Evolutionary conservation across 2,329 filamentous ascomycete genomes (phyloP).

Genomic region (Lomentospora prolificans): DNA sequence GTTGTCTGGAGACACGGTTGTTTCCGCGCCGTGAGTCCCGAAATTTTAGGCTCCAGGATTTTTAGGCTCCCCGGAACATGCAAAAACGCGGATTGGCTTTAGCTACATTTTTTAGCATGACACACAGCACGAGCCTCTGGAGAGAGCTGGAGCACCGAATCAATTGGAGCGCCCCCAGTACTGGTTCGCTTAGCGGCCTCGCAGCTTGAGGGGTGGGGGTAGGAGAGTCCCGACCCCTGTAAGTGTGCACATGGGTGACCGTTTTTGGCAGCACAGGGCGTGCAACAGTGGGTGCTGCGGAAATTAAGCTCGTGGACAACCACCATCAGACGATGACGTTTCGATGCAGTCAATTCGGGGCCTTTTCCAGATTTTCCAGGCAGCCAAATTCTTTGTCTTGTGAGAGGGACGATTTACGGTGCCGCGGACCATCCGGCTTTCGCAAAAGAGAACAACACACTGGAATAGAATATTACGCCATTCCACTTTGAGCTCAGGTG

Average conservation of each 20-base stretch:
- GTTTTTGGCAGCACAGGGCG: too few relatives aligned
- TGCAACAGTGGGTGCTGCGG: neutral
- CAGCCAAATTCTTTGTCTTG: neutral
- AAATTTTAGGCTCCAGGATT: slow-evolving; percentile 1
- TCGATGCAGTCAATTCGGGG: neutral
- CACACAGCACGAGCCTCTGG: too few relatives aligned
- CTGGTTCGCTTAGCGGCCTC: too few relatives aligned
- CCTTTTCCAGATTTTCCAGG: neutral
- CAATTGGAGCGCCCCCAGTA: too few relatives aligned
- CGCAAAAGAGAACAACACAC: neutral
- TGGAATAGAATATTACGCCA: neutral
- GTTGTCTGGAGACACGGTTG: neutral
- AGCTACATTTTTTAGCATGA: too few relatives aligned
- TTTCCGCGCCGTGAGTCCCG: neutral
- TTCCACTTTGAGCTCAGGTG: neutral
- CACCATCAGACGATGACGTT: slow-evolving; percentile 1
- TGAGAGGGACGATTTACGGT: neutral
- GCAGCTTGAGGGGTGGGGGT: too few relatives aligned
- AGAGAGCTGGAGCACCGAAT: too few relatives aligned
- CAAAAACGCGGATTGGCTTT: too few relatives aligned
- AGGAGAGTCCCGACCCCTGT: too few relatives aligned
- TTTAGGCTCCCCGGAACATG: neutral
- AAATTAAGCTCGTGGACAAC: neutral
- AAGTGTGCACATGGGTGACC: too few relatives aligned
- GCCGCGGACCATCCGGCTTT: neutral